Conservation (phyloP, 1,284 basidiomycete genomes). For the Sporisorium sorghi region DNA sequence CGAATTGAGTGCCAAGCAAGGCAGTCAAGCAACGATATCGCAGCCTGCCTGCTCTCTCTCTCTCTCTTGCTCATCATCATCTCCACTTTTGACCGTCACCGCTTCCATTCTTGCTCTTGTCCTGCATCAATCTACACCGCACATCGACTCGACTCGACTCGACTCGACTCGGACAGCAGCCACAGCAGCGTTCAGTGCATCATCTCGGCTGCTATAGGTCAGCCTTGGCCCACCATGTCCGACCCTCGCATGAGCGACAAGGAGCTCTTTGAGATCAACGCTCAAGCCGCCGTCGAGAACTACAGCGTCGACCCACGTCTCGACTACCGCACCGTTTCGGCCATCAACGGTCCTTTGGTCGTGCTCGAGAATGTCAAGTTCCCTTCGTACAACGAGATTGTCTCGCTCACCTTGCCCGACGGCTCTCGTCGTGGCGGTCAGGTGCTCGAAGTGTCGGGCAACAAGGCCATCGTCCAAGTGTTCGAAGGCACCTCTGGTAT, state of each 20-base stretch:
- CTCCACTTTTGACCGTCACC: not conserved
- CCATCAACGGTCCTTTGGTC: conserved; percentile 91
- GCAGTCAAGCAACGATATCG: not conserved
- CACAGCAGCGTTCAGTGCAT: no score
- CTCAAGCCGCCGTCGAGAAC: conserved; percentile 78
- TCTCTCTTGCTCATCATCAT: no score
- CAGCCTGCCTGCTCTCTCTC: no score
- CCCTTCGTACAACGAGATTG: conserved; percentile 99
- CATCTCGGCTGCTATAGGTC: no score
- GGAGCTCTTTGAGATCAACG: conserved; percentile 84
- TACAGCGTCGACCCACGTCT: conserved; percentile 82
- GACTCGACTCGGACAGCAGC: not conserved
- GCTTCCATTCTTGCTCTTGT: not conserved
- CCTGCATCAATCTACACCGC: not conserved
- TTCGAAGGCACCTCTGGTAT: conserved; percentile 99
- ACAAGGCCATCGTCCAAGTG: conserved; percentile 97
- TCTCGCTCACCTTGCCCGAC: conserved; percentile 93
- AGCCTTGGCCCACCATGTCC: conserved; percentile 51
- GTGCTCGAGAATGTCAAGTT: conserved; percentile 99
- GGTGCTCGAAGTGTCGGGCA: conserved; percentile 96
- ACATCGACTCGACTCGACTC: not conserved
- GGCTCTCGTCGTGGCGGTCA: conserved; percentile 95
- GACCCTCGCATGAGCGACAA: conserved; percentile 73
- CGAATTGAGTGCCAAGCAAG: not conserved
- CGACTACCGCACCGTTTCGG: conserved; percentile 94